Evolutionary conservation across 768 basidiomycete genomes (phyloP), one percentile per base, ranked within the genome.

Genomic region (Kwoniella mangroviensis): DNA sequence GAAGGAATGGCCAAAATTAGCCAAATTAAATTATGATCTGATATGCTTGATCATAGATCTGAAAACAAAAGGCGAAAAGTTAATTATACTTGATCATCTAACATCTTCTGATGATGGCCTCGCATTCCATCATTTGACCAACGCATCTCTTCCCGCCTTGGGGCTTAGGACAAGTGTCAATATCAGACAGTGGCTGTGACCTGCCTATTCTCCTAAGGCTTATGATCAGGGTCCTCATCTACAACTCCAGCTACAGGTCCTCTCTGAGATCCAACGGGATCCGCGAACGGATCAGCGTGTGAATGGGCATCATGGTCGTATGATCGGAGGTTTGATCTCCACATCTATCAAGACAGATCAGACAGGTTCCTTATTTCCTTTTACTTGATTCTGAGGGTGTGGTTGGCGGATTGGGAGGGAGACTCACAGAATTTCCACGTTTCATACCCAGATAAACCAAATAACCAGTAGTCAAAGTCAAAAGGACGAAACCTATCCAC

Each of bases 401-500:
- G 34, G 9, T 34, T 34, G 34, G 34, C 34, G 9, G 6, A 49
- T 51, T 51, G n/a, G 67, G 63, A 63, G 10, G 28, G 22, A 41
- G 15, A 64, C 64, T 70, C 60, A 67, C 58, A 49, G 54, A 55
- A 65, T 58, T 49, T 28, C 22, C 24, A 10, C 51, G 53, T 60
- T 45, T 57, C n/a, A 63, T 53, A 7, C 55, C 73, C 21, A 75
- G 56, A 61, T 68, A 57, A 42, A 69, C 41, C 26, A 71, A 28
- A 62, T 74, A 76, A 4, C 60, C 68, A 21, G 70, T 26, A 4
- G 61, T 52, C 15, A 68, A 1, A 9, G 71, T 71, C 4, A 58
- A 26, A 52, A 65, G 55, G 19, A 73, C 64, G 55, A 72, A 71
- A 6, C 69, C 75, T 65, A 74, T 75, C 75, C 74, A 75, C 51